These are phyloP conservation scores for Trichoderma gamsii DNA, from an alignment of 495 filamentous ascomycete species.

Conservation along the genomic window DNA sequence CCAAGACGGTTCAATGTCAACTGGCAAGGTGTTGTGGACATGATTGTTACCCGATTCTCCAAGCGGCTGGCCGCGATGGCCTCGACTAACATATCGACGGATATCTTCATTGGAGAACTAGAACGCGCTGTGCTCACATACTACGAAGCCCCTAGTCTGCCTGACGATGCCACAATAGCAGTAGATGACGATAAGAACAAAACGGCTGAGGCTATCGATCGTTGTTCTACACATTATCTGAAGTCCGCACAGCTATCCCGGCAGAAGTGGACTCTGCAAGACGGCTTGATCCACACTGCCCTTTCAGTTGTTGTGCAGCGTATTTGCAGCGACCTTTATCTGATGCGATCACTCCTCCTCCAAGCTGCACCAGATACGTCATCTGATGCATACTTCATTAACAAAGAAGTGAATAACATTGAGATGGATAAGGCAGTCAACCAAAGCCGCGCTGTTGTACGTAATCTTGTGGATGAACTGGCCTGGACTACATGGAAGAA, in stretches of 20 bases:
- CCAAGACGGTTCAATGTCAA: conserved; percentile 30
- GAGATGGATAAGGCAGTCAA: conserved; percentile 18
- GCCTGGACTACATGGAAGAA: conserved; percentile 58
- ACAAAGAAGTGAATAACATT: conserved; percentile 15
- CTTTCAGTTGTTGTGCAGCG: conserved; percentile 40
- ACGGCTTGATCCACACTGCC: conserved; percentile 34
- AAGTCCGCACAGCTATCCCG: conserved; percentile 24
- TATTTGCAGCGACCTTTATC: conserved; percentile 48
- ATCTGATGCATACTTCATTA: conserved; percentile 17
- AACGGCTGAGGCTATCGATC: conserved; percentile 33
- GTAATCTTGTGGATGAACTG: conserved; percentile 43
- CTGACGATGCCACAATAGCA: not conserved
- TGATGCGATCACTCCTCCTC: conserved; percentile 28
- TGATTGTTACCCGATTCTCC: conserved; percentile 54
- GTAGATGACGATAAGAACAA: conserved; percentile 33
- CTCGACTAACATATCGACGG: conserved; percentile 24
- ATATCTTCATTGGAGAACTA: conserved; percentile 38
- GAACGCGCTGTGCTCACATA: conserved; percentile 42
- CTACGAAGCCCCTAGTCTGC: conserved; percentile 30
- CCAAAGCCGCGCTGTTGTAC: conserved; percentile 28
- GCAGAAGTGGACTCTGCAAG: conserved; percentile 27
- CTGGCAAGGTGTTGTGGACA: conserved; percentile 58
- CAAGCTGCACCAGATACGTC: not conserved
- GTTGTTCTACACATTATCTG: conserved; percentile 47
- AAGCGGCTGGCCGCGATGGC: conserved; percentile 46